Evolutionary conservation across 164 flowering plant species (phyloP), one percentile per base, ranked within the genome.

Genomic region (Santalum album): DNA sequence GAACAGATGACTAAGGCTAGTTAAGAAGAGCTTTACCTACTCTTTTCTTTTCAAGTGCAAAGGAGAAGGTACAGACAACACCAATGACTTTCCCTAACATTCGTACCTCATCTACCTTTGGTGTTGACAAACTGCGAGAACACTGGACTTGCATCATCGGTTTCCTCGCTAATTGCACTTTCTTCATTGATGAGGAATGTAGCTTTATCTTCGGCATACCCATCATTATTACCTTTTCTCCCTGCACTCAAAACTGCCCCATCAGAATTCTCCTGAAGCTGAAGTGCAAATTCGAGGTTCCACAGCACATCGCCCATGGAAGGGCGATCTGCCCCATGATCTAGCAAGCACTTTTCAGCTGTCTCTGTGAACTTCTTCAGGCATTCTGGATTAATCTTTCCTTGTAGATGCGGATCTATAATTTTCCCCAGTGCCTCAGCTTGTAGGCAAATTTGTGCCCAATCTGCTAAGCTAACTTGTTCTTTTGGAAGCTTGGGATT

Each of bases 401-500:
- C 75, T 51, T 64, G 60, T 1, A 78, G 42, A 53, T 36, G 53
- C 2, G 75, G 78, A 56, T 78, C 79, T 1, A 78, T 55, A 1
- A 78, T 68, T 15, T 70, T 78, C 12, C 65, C 72, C 0, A 75
- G 57, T n/a, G 12, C 54, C 35, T 75, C 79, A 25, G 62, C 75
- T 21, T 42, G 65, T 5, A 45, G 59, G 54, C 75, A 72, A 2
- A 56, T 56, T 6, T 59, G 19, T 12, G 72, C 79, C 79, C 77
- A 78, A 62, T 78, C 79, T 4, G 74, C 87, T 14, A 82, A 72
- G 50, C 81, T 77, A 3, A 82, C 81, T 56, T 77, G 76, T 36
- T 82, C 88, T 57, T 71, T 79, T 0, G 83, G 67, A 42, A 82
- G 75, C 63, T 56, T 66, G 0, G 80, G 71, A 53, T 73, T 69